Conservation (phyloP, 805 yeast species). For the Candida krabiensis region DNA sequence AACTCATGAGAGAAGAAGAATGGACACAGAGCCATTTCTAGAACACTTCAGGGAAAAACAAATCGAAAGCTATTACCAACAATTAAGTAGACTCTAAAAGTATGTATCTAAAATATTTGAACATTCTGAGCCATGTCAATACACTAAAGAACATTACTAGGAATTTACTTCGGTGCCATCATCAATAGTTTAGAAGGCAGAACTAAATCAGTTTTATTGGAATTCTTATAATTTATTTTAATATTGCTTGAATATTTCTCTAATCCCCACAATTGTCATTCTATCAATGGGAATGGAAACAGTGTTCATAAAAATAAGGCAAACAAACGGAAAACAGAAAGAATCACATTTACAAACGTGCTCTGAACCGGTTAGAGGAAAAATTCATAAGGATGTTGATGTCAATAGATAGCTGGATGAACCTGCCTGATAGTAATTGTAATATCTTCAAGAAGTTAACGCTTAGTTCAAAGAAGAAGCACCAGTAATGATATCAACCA, state of each 20-base stretch:
- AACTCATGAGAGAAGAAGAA: slow-evolving; percentile 35
- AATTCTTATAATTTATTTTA: slow-evolving; percentile 7
- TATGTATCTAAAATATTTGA: too few relatives aligned
- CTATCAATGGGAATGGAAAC: slow-evolving; percentile 6
- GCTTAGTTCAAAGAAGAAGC: slow-evolving; percentile 92
- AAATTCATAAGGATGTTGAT: slow-evolving; percentile 3
- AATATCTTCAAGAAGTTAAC: too few relatives aligned
- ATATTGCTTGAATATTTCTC: slow-evolving; percentile 6
- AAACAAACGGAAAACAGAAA: too few relatives aligned
- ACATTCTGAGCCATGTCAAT: neutral
- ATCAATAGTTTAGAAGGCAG: too few relatives aligned
- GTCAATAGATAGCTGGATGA: too few relatives aligned
- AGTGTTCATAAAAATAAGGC: slow-evolving; percentile 9
- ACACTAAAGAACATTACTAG: too few relatives aligned
- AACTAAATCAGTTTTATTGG: slow-evolving; percentile 4
- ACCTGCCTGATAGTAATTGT: too few relatives aligned
- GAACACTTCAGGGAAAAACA: slow-evolving; percentile 39
- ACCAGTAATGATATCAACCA: slow-evolving; percentile 99
- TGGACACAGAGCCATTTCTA: slow-evolving; percentile 34
- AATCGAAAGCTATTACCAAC: slow-evolving; percentile 34
- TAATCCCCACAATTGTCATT: slow-evolving; percentile 1
- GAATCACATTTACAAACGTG: neutral
- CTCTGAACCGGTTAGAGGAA: neutral
- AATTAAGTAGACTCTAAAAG: slow-evolving; percentile 2
- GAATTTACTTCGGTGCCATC: too few relatives aligned